Conservation (phyloP, 2,329 filamentous ascomycete species). For the Bipolaris sorokiniana region DNA sequence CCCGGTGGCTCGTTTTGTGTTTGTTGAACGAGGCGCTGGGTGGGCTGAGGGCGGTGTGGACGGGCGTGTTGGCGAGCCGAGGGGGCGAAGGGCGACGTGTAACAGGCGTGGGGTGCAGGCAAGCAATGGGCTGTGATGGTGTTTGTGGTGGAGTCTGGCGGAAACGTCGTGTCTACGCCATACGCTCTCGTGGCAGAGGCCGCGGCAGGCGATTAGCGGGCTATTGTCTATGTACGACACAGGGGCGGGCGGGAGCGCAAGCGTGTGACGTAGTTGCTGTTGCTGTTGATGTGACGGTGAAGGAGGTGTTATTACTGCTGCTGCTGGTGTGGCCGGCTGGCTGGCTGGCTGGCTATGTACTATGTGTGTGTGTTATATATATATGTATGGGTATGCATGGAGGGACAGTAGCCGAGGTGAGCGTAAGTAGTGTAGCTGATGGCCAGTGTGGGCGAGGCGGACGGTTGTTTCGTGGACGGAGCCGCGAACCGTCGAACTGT, state of each 20-base stretch:
- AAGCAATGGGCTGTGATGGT: slow-evolving; percentile 4
- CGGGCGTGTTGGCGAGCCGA: neutral
- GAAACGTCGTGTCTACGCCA: slow-evolving; percentile 5
- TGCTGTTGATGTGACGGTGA: neutral
- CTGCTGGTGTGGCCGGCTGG: no score
- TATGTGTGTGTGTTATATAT: neutral
- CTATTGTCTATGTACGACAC: neutral
- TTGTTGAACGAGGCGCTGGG: slow-evolving; percentile 1
- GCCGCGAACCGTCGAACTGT: slow-evolving; percentile 19
- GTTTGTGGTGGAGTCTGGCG: neutral
- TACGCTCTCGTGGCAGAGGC: neutral
- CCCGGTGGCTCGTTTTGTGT: slow-evolving; percentile 3
- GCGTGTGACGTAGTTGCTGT: neutral
- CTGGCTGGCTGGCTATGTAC: neutral
- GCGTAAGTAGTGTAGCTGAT: slow-evolving; percentile 6
- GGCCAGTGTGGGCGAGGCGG: slow-evolving; percentile 16
- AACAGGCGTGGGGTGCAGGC: neutral
- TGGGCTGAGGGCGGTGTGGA: slow-evolving; percentile 9
- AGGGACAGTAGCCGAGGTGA: slow-evolving; percentile 20
- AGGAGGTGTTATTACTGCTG: no score
- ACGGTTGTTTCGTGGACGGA: slow-evolving; percentile 14
- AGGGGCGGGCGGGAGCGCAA: slow-evolving; percentile 2
- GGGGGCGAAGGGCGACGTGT: slow-evolving; percentile 4
- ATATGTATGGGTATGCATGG: neutral
- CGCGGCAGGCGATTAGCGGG: neutral